Conservation (phyloP, 169 alveolate genomes). For the Cryptosporidium sp. region DNA sequence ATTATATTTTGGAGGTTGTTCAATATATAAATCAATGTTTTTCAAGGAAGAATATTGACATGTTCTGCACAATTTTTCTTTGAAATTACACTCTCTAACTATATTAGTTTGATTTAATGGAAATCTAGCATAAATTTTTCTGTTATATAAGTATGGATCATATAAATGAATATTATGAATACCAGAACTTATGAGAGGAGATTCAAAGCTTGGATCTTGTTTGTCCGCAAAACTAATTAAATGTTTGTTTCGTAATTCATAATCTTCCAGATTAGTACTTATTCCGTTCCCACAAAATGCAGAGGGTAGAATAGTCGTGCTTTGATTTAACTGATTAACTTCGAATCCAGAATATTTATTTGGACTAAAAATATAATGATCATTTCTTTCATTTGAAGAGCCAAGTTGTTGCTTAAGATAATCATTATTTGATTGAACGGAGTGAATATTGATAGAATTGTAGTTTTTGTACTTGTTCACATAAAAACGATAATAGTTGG, state of each 20-base stretch:
- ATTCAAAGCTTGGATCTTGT: neutral
- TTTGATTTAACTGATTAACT: neutral
- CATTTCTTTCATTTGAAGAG: neutral
- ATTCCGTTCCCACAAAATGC: neutral
- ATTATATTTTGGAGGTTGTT: conserved; percentile 29
- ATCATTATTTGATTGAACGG: neutral
- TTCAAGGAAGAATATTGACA: conserved; percentile 2
- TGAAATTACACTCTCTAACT: neutral
- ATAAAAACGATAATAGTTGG: conserved; percentile 13
- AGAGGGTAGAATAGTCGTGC: neutral
- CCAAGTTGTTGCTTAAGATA: neutral
- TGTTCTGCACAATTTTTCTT: neutral
- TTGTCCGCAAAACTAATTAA: neutral
- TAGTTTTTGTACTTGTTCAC: conserved; percentile 25
- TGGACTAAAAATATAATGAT: neutral
- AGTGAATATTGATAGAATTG: neutral
- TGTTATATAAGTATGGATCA: neutral
- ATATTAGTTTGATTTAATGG: neutral
- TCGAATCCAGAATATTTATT: neutral
- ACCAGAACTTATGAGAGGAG: neutral
- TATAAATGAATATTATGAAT: neutral
- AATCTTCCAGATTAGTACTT: neutral
- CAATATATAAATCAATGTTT: neutral
- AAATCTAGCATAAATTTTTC: neutral
- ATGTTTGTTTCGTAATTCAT: neutral